phyloP scores from a whole-genome alignment of 805 yeast species.

The Kodamaea restingae region DNA sequence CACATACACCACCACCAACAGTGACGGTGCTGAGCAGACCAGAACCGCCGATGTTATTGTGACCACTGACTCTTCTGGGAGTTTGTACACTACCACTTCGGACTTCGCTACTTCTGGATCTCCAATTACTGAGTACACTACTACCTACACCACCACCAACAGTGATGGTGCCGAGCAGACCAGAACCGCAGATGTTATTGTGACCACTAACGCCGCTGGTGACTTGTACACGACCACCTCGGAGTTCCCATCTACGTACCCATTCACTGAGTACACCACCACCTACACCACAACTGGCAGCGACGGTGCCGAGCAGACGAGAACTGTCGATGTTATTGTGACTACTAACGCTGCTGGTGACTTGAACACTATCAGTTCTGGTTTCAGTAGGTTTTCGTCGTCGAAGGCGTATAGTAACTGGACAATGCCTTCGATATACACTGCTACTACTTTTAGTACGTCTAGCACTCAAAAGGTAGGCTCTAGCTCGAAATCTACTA shows the following conservation, averaged over 20 bases:
- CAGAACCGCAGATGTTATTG: slow-evolving; percentile 8
- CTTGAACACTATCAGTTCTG: slow-evolving; percentile 13
- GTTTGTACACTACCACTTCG: slow-evolving; percentile 13
- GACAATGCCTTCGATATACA: not conserved
- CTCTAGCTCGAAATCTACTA: too few species aligned
- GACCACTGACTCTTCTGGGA: slow-evolving; percentile 14
- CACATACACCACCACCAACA: slow-evolving; percentile 6
- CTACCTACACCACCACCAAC: slow-evolving; percentile 8
- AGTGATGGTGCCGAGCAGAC: slow-evolving; percentile 7
- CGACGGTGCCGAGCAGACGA: slow-evolving; percentile 7
- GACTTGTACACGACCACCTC: slow-evolving; percentile 13
- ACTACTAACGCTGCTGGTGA: slow-evolving; percentile 14
- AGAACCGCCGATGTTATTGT: slow-evolving; percentile 8
- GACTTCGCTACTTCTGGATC: slow-evolving; percentile 1
- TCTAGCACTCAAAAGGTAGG: not conserved
- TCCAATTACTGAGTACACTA: slow-evolving; percentile 8
- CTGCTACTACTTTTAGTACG: not conserved
- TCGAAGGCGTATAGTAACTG: not conserved
- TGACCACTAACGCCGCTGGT: slow-evolving; percentile 14
- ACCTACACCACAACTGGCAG: slow-evolving; percentile 6
- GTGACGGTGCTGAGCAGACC: slow-evolving; percentile 7
- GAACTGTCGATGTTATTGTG: slow-evolving; percentile 8
- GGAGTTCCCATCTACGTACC: not conserved
- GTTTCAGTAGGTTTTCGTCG: too few species aligned
- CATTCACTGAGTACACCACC: slow-evolving; percentile 9